A percentile compares a stretch with the other conserved stretches of the same genome.
Conservation (phyloP, 2,329 filamentous ascomycete genomes). For the Aotearoamyces nothofagi region DNA sequence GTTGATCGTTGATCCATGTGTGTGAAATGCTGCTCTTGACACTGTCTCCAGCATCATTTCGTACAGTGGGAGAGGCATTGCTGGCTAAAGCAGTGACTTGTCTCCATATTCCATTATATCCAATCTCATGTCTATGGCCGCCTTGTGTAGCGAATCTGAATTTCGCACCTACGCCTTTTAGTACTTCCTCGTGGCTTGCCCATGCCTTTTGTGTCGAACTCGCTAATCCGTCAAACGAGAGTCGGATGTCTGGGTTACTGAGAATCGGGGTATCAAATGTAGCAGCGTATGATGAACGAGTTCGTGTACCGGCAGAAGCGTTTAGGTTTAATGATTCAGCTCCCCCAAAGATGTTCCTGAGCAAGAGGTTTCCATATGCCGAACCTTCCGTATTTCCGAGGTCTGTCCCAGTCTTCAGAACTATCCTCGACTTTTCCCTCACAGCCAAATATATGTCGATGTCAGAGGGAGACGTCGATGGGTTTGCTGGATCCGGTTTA, state of each 20-base stretch:
- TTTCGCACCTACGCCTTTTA: constrained; percentile 64
- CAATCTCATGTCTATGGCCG: constrained; percentile 60
- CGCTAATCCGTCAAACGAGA: constrained; percentile 66
- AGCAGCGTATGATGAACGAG: constrained; percentile 80
- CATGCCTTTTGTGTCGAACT: constrained; percentile 81
- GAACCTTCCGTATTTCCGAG: constrained; percentile 88
- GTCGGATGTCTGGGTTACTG: constrained; percentile 67
- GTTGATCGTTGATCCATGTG: constrained; percentile 62
- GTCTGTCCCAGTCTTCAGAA: constrained; percentile 89
- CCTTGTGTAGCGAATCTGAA: constrained; percentile 55
- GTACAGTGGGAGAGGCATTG: constrained; percentile 66
- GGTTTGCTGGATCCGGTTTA: constrained; percentile 51
- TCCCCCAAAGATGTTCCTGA: constrained; percentile 88
- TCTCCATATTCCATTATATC: constrained; percentile 73
- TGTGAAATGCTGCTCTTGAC: constrained; percentile 81
- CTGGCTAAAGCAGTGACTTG: constrained; percentile 69
- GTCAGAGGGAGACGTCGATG: constrained; percentile 58
- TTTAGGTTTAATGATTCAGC: constrained; percentile 82
- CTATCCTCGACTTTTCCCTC: constrained; percentile 65
- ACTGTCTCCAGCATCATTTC: constrained; percentile 75
- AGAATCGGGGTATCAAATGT: constrained; percentile 70
- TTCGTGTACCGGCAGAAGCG: constrained; percentile 77
- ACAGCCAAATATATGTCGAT: constrained; percentile 68
- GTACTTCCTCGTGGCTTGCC: constrained; percentile 84
- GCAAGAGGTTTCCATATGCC: constrained; percentile 73